A percentile compares a stretch with the other conserved stretches of the same genome.
These are phyloP conservation scores for Kingdonia uniflora DNA, from an alignment of 164 flowering plant species.

Conservation along the genomic window DNA sequence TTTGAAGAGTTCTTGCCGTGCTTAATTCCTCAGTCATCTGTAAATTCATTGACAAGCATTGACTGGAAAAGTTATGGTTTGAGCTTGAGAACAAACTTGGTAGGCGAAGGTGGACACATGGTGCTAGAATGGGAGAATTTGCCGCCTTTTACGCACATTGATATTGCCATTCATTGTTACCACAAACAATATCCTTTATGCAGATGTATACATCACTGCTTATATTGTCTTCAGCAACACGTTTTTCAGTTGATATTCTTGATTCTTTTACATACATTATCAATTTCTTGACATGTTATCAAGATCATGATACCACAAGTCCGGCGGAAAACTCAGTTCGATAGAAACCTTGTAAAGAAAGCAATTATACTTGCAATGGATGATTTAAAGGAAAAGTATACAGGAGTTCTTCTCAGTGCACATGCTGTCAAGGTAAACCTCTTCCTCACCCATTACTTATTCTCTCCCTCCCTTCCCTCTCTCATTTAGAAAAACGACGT, in stretches of 20 bases:
- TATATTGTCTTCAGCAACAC: neutral
- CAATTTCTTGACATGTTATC: conserved; percentile 40
- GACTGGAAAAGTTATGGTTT: conserved; percentile 79
- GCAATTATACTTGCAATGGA: conserved; percentile 60
- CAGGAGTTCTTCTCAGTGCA: conserved; percentile 60
- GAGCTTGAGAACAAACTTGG: conserved; percentile 22
- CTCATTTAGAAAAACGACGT: too few species aligned
- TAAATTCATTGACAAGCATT: conserved; percentile 48
- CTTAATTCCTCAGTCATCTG: conserved; percentile 32
- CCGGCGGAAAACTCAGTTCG: conserved; percentile 21
- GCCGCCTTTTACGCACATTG: conserved; percentile 38
- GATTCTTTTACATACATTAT: neutral
- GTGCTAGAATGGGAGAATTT: conserved; percentile 69
- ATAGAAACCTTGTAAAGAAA: conserved; percentile 41
- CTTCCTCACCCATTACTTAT: too few species aligned
- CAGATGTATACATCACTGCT: neutral
- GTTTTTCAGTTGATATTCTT: neutral
- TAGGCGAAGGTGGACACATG: conserved; percentile 29
- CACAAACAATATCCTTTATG: conserved; percentile 55
- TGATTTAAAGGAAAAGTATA: conserved; percentile 64
- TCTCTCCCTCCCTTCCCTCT: too few species aligned
- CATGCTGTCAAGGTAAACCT: conserved; percentile 62
- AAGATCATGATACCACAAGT: conserved; percentile 24
- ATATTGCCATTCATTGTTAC: conserved; percentile 63
- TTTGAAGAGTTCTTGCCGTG: conserved; percentile 59